Evolutionary conservation across 2,329 filamentous ascomycete species (phyloP).

Genomic region (Beauveria medogensis): DNA sequence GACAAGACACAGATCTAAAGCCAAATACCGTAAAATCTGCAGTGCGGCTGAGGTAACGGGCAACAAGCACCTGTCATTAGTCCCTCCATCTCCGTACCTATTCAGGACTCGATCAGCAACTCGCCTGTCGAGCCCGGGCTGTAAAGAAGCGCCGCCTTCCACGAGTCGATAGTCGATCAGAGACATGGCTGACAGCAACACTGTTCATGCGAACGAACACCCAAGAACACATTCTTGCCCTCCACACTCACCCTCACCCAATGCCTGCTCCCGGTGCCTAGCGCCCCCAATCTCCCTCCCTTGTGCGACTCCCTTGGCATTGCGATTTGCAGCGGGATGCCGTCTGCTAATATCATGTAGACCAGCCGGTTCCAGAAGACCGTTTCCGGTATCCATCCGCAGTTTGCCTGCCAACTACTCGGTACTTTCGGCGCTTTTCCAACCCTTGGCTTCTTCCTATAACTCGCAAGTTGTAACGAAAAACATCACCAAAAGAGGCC

Average conservation of each 20-base stretch:
- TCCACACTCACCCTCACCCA: neutral
- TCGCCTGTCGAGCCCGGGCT: neutral
- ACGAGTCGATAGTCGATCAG: constrained; percentile 13
- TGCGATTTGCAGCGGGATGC: constrained; percentile 1
- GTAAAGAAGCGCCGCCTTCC: neutral
- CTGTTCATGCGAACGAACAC: constrained; percentile 5
- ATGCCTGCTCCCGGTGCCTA: neutral
- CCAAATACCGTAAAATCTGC: neutral
- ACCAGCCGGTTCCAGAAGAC: neutral
- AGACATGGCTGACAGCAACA: constrained; percentile 12
- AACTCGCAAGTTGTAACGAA: too few species aligned
- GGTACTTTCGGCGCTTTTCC: too few species aligned
- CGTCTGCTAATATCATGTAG: neutral
- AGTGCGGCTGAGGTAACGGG: neutral
- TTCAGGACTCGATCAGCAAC: too few species aligned
- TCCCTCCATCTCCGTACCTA: too few species aligned
- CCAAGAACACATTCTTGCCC: neutral
- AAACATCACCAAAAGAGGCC: too few species aligned
- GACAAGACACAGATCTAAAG: neutral
- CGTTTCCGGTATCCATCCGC: too few species aligned
- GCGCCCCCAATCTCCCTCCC: constrained; percentile 10
- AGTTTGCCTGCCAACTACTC: neutral
- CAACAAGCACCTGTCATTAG: neutral
- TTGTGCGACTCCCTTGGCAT: constrained; percentile 1
- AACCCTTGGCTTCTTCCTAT: too few species aligned